These are phyloP conservation scores for Primulina huaijiensis DNA, from an alignment of 257 asterid genomes.

Conservation along the genomic window DNA sequence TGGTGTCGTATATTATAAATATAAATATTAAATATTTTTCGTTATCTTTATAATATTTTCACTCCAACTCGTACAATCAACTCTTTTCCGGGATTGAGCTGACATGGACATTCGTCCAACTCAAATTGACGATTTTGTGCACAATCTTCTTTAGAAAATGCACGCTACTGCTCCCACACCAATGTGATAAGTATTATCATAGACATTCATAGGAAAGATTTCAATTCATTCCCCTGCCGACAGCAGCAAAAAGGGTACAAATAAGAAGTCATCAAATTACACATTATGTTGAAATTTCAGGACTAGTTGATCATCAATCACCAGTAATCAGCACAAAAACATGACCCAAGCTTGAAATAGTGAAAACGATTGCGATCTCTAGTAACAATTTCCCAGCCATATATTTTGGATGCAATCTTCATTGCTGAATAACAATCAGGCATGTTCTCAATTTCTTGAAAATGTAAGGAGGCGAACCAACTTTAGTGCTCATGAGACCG, in stretches of 20 bases:
- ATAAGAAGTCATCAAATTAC: not conserved
- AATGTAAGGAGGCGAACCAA: slow-evolving; percentile 42
- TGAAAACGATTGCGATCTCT: slow-evolving; percentile 69
- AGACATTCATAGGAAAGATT: not conserved
- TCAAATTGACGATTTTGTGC: not conserved
- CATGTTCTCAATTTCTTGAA: slow-evolving; percentile 65
- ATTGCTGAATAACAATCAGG: slow-evolving; percentile 55
- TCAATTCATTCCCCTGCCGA: not conserved
- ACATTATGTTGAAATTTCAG: not conserved
- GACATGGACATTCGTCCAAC: not conserved
- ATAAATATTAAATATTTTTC: too few relatives aligned
- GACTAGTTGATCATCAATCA: slow-evolving; percentile 17
- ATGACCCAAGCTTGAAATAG: slow-evolving; percentile 41
- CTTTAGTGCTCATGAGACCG: slow-evolving; percentile 52
- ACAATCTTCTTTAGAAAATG: not conserved
- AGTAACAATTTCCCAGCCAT: slow-evolving; percentile 48
- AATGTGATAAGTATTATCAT: not conserved
- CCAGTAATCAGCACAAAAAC: slow-evolving; percentile 62
- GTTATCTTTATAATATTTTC: too few relatives aligned
- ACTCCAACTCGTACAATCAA: too few relatives aligned
- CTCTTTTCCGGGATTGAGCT: too few relatives aligned
- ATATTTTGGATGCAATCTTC: slow-evolving; percentile 49
- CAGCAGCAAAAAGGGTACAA: not conserved
- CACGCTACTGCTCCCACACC: not conserved
- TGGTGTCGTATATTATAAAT: too few relatives aligned